Conservation (phyloP, 306 rosid genomes). For the Erythrophleum fordii region DNA sequence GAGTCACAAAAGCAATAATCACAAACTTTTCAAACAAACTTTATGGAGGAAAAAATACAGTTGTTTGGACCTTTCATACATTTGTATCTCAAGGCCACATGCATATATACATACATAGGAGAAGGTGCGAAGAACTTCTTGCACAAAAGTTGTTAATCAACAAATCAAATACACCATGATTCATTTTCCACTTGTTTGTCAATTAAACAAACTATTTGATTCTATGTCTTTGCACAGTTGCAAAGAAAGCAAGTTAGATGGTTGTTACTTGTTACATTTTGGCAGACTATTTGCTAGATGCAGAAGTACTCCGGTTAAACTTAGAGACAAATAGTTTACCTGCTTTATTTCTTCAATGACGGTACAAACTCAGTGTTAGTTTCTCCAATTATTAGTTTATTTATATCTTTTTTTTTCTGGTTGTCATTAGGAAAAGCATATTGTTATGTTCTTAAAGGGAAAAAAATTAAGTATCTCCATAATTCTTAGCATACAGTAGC, state of each 20-base stretch:
- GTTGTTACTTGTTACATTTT: background rate
- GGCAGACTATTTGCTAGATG: background rate
- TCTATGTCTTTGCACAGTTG: background rate
- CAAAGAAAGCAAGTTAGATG: background rate
- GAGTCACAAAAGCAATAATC: background rate
- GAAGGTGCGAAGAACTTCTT: background rate
- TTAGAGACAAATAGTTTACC: background rate
- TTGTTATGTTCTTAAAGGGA: background rate
- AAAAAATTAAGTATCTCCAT: background rate
- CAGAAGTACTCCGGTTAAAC: background rate
- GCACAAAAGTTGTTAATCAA: conserved; percentile 1
- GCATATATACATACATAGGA: background rate
- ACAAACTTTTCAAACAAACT: background rate
- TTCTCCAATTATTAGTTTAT: background rate
- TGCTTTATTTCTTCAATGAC: background rate
- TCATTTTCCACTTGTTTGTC: background rate
- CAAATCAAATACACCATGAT: background rate
- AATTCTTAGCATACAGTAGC: background rate
- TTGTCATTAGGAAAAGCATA: background rate
- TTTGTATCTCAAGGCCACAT: background rate
- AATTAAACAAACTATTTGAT: background rate
- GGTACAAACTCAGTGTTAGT: background rate
- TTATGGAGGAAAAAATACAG: background rate
- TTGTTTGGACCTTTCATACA: background rate
- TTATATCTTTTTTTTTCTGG: background rate